Conservation (phyloP, 257 asterid genomes). For the Cruciata laevipes region DNA sequence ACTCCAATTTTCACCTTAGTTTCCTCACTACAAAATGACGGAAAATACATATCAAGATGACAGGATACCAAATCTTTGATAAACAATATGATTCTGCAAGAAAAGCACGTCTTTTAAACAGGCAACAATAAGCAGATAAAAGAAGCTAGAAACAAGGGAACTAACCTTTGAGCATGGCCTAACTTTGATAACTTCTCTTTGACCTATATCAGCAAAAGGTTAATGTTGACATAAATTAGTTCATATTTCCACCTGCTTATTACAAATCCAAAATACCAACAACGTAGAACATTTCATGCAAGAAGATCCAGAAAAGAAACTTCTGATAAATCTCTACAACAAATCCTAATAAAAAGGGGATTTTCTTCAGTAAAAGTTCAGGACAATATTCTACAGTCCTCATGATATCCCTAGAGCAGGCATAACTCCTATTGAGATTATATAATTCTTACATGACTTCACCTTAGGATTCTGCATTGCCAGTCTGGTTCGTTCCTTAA, state of each 20-base stretch:
- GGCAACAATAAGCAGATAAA: neutral
- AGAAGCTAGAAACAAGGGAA: constrained; percentile 2
- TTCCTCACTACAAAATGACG: constrained; percentile 45
- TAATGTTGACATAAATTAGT: constrained; percentile 4
- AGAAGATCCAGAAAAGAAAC: neutral
- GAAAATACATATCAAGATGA: neutral
- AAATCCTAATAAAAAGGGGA: neutral
- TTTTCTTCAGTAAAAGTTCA: neutral
- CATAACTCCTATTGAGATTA: constrained; percentile 14
- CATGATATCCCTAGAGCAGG: constrained; percentile 8
- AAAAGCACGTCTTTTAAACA: neutral
- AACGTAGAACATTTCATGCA: neutral
- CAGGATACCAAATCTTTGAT: neutral
- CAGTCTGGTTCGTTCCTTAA: constrained; percentile 75
- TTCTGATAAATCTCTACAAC: neutral
- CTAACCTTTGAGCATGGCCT: constrained; percentile 89
- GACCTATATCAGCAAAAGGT: constrained; percentile 44
- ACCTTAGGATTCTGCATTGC: constrained; percentile 99
- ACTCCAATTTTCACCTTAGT: constrained; percentile 70
- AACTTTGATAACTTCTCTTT: constrained; percentile 69
- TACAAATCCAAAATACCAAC: neutral
- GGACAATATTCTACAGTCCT: constrained; percentile 8
- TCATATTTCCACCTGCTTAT: neutral
- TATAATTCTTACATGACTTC: constrained; percentile 73
- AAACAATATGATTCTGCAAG: neutral